Conservation (phyloP, 306 rosid species). For the Hippophae gyantsensis region DNA sequence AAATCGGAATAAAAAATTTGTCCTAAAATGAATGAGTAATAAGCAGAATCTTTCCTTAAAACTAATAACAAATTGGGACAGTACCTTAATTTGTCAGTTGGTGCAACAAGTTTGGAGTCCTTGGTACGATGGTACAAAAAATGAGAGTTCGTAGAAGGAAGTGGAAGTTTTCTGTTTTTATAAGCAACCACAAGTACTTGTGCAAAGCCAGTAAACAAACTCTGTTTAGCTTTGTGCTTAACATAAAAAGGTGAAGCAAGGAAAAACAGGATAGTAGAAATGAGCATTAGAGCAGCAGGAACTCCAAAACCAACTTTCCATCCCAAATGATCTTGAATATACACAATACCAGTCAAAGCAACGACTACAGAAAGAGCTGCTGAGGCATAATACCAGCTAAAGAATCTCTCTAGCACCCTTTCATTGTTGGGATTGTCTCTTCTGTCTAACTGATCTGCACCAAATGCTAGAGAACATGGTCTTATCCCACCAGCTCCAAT, state of each 20-base stretch:
- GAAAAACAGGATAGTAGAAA: neutral
- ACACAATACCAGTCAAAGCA: neutral
- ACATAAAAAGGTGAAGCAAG: neutral
- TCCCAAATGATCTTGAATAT: slow-evolving; percentile 4
- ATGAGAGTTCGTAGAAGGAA: neutral
- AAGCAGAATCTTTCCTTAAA: too few relatives aligned
- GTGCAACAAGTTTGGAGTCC: neutral
- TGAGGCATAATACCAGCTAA: slow-evolving; percentile 5
- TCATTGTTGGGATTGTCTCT: neutral
- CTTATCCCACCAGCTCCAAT: slow-evolving; percentile 53
- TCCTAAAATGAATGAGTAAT: neutral
- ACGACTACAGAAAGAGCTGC: neutral
- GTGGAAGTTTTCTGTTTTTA: neutral
- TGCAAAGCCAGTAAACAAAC: slow-evolving; percentile 2
- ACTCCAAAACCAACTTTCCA: slow-evolving; percentile 11
- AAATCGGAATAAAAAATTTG: too few relatives aligned
- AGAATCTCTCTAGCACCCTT: neutral
- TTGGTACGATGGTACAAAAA: neutral
- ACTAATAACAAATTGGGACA: too few relatives aligned
- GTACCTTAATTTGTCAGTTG: neutral
- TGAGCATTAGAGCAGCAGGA: slow-evolving; percentile 3
- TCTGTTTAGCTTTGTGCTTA: neutral
- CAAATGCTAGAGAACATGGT: slow-evolving; percentile 25
- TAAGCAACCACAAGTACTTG: slow-evolving; percentile 5
- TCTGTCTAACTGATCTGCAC: slow-evolving; percentile 8